A percentile compares a stretch with the other conserved stretches of the same genome.
These are phyloP conservation scores for Lasiosphaeria miniovina DNA, from an alignment of 495 filamentous ascomycete species.

Conservation along the genomic window DNA sequence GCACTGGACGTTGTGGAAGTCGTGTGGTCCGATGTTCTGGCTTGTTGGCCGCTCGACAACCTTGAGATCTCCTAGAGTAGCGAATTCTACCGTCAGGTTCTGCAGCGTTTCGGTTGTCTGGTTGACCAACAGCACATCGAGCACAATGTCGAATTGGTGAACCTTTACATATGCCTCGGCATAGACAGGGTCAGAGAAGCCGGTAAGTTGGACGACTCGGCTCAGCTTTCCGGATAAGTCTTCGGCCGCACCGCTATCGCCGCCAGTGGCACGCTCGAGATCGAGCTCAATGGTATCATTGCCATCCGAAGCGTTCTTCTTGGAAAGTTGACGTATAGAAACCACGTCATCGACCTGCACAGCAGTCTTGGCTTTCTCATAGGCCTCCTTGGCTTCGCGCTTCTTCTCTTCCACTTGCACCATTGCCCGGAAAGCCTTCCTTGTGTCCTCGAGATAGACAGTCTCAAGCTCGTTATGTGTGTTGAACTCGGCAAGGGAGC, in stretches of 20 bases:
- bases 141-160: constrained; percentile 97
- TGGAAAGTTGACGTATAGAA: constrained; percentile 85
- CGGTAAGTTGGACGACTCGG: constrained; percentile 94
- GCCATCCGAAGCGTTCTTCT: constrained; percentile 84
- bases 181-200: constrained; percentile 98
- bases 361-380: constrained; percentile 88
- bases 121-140: constrained; percentile 96
- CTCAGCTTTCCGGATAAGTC: constrained; percentile 90
- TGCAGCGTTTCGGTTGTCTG: constrained; percentile 96
- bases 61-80: constrained; percentile 95
- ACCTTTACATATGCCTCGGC: constrained; percentile 98
- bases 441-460: constrained; percentile 92
- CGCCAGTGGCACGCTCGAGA: constrained; percentile 90
- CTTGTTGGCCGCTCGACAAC: constrained; percentile 95
- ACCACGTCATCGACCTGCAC: constrained; percentile 95
- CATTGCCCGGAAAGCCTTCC: constrained; percentile 97
- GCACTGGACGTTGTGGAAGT: constrained; percentile 96
- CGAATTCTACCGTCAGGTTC: constrained; percentile 96
- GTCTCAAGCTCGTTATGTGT: constrained; percentile 85
- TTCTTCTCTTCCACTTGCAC: constrained; percentile 98
- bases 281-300: constrained; percentile 84
- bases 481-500: constrained; percentile 86
- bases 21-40: constrained; percentile 89
- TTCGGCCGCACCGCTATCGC: constrained; percentile 71
- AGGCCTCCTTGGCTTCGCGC: constrained; percentile 82